phyloP scores from a whole-genome alignment of 768 basidiomycete species.

The Auricularia heimuer region DNA sequence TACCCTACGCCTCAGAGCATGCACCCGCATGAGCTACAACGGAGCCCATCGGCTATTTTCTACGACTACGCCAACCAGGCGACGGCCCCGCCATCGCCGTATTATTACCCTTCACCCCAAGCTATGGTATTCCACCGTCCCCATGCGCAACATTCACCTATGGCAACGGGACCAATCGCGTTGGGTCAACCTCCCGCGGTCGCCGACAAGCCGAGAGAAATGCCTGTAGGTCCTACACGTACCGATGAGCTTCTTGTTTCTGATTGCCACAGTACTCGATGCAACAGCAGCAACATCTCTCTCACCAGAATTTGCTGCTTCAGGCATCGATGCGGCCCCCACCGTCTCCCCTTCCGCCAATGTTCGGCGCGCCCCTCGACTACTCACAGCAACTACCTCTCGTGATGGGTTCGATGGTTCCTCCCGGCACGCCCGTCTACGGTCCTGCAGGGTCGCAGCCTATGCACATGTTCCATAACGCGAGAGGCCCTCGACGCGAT shows the following conservation, averaged over 20 bases:
- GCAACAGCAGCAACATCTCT: constrained; percentile 32
- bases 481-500: constrained; percentile 36
- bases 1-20: constrained; percentile 39
- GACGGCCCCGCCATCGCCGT: constrained; percentile 44
- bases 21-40: constrained; percentile 35
- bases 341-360: constrained; percentile 34
- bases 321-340: constrained; percentile 31
- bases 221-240: constrained; percentile 34
- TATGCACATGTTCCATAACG: constrained; percentile 30
- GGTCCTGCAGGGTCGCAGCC: constrained; percentile 26
- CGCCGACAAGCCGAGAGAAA: constrained; percentile 46
- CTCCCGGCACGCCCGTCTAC: constrained; percentile 34
- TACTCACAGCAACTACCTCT: constrained; percentile 36
- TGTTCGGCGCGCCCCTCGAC: constrained; percentile 37
- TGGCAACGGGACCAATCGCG: constrained; percentile 40
- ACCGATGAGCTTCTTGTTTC: constrained; percentile 7
- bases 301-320: constrained; percentile 28
- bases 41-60: constrained; percentile 44
- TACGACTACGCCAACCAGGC: constrained; percentile 46
- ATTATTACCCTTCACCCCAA: constrained; percentile 49
- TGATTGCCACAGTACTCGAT: constrained; percentile 28
- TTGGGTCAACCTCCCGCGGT: constrained; percentile 30
- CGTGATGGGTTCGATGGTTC: constrained; percentile 25
- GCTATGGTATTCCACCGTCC: constrained; percentile 45
- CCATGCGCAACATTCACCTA: constrained; percentile 41